Conservation (phyloP, 139 green algal genomes). For the Closterium sp. region DNA sequence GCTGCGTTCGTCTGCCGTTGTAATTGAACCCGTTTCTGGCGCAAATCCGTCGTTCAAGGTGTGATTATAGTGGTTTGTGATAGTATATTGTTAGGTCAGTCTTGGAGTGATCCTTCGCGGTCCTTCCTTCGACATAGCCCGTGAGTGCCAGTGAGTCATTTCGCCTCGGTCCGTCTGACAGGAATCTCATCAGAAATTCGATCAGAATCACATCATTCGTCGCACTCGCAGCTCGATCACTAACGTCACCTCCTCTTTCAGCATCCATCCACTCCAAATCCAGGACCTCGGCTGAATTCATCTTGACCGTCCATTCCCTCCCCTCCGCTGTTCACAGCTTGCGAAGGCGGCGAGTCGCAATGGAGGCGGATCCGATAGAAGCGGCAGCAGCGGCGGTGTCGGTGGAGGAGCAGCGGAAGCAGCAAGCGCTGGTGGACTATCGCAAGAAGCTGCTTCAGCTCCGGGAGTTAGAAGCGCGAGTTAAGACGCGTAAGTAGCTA, state of each 20-base stretch:
- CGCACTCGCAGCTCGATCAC: not conserved
- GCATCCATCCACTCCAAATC: not conserved
- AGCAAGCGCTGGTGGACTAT: slow-evolving; percentile 73
- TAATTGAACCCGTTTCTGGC: too few relatives aligned
- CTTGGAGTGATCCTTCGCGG: not conserved
- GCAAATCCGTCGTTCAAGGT: not conserved
- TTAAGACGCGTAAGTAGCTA: slow-evolving; percentile 53
- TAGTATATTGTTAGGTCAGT: not conserved
- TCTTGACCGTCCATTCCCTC: not conserved
- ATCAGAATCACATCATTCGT: not conserved
- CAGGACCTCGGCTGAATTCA: not conserved
- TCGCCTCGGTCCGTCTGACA: not conserved
- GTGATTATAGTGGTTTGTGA: not conserved
- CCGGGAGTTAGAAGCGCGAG: slow-evolving; percentile 82
- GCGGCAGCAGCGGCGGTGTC: not conserved
- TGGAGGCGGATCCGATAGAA: not conserved
- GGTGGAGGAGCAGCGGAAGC: slow-evolving; percentile 45
- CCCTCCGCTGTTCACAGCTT: not conserved
- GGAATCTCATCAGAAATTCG: not conserved
- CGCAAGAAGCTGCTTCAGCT: slow-evolving; percentile 83
- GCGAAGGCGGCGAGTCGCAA: not conserved
- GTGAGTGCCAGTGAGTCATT: not conserved
- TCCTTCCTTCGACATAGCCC: not conserved
- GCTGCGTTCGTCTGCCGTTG: too few relatives aligned
- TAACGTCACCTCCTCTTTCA: not conserved